Conservation (phyloP, 2,329 filamentous ascomycete species). For the Beauveria rudraprayagi region DNA sequence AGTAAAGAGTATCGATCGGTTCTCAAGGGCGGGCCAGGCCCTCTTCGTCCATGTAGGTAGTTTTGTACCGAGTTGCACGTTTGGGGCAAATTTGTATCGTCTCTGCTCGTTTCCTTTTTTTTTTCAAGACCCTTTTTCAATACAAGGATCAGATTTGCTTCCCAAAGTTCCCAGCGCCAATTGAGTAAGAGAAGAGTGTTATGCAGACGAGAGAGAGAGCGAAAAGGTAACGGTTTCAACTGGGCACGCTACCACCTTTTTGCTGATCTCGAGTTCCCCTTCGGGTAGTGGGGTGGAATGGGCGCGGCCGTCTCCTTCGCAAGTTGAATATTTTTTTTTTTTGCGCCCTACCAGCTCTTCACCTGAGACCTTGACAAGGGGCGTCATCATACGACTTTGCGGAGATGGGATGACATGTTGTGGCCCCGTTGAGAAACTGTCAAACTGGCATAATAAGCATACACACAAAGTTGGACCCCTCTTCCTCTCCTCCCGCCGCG, state of each 20-base stretch:
- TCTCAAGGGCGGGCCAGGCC: not conserved
- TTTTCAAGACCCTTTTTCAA: not conserved
- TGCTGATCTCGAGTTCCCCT: no score
- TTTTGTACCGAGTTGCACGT: not conserved
- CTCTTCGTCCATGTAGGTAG: not conserved
- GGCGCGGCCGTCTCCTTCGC: no score
- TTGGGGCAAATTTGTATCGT: not conserved
- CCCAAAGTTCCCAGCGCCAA: no score
- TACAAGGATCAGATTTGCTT: no score
- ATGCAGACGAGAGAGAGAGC: no score
- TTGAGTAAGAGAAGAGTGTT: no score
- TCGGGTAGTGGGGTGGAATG: no score
- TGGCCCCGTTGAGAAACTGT: not conserved
- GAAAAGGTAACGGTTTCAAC: no score
- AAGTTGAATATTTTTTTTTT: no score
- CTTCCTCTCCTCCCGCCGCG: not conserved
- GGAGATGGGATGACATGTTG: slow-evolving; percentile 1
- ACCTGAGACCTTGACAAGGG: no score
- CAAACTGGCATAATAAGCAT: not conserved
- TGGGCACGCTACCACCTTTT: no score
- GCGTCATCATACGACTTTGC: not conserved
- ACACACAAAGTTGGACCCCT: not conserved
- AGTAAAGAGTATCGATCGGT: not conserved
- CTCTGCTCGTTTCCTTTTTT: not conserved
- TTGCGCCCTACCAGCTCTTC: no score